These are phyloP conservation scores for Orbilia quercus DNA, from an alignment of 2,329 filamentous ascomycete species.

Conservation along the genomic window DNA sequence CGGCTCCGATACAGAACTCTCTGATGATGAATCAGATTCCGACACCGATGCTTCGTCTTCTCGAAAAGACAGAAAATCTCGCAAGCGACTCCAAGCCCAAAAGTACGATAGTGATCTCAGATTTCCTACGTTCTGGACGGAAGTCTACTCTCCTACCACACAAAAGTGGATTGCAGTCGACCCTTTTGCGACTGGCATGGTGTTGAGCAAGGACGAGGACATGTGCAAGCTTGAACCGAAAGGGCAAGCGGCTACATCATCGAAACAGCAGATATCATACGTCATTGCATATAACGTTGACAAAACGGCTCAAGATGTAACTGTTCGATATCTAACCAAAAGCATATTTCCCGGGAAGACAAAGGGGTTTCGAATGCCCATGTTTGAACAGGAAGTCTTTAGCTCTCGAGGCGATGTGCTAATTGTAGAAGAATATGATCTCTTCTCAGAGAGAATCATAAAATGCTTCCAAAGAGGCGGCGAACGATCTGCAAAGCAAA, in stretches of 20 bases:
- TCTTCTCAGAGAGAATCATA: conserved; percentile 84
- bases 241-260: conserved; percentile 82
- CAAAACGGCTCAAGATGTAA: conserved; percentile 93
- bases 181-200: conserved; percentile 71
- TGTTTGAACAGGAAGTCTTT: conserved; percentile 83
- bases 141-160: conserved; percentile 83
- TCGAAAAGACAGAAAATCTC: neutral
- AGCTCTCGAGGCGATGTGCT: conserved; percentile 81
- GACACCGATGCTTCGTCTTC: neutral
- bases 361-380: conserved; percentile 81
- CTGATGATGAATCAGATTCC: conserved; percentile 7
- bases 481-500: conserved; percentile 73
- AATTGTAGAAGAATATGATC: conserved; percentile 81
- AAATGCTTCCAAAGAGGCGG: conserved; percentile 80
- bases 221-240: conserved; percentile 82
- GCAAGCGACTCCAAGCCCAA: neutral
- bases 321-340: conserved; percentile 85
- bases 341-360: conserved; percentile 87
- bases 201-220: conserved; percentile 67
- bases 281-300: conserved; percentile 84
- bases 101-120: conserved; percentile 62
- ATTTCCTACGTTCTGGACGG: conserved; percentile 74
- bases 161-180: conserved; percentile 95
- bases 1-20: conserved; percentile 24
- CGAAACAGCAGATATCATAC: conserved; percentile 90